Conservation (phyloP, 2,329 filamentous ascomycete species). For the Scedosporium minutisporum region DNA sequence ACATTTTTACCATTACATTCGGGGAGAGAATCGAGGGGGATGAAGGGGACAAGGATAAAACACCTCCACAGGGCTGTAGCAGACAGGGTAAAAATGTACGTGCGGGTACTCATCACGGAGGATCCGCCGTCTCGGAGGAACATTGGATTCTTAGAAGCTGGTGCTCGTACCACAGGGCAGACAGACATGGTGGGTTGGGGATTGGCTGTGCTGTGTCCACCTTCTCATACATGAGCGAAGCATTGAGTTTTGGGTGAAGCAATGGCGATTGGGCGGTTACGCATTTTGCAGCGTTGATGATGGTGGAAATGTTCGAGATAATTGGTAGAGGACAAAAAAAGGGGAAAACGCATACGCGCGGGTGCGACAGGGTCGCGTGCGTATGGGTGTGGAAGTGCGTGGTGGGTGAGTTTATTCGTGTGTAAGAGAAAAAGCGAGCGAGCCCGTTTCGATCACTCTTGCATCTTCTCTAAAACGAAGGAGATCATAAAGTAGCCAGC, state of each 20-base stretch:
- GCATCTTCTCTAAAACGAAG: conserved; percentile 3
- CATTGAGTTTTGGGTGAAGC: neutral
- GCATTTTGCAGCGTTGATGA: neutral
- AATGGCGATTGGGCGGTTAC: neutral
- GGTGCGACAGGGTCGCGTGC: neutral
- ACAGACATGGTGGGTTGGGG: neutral
- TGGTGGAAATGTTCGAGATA: neutral
- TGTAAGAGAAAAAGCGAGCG: neutral
- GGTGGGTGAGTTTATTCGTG: neutral
- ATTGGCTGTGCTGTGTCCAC: neutral
- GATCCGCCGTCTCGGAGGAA: neutral
- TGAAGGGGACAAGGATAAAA: conserved; percentile 20
- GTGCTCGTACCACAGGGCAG: neutral
- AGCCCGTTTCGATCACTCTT: conserved; percentile 1
- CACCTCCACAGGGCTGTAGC: conserved; percentile 15
- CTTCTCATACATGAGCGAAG: too few species aligned
- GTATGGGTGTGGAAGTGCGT: neutral
- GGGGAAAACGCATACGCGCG: neutral
- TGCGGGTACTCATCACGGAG: conserved; percentile 1
- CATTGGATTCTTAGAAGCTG: neutral
- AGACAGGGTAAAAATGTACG: conserved; percentile 11
- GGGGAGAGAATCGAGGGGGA: conserved; percentile 8
- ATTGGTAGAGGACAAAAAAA: neutral
- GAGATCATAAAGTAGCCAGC: neutral
- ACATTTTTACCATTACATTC: neutral